Evolutionary conservation across 2,329 filamentous ascomycete species (phyloP), one percentile per base, ranked within the genome.

Genomic region (Trichoderma sp.): DNA sequence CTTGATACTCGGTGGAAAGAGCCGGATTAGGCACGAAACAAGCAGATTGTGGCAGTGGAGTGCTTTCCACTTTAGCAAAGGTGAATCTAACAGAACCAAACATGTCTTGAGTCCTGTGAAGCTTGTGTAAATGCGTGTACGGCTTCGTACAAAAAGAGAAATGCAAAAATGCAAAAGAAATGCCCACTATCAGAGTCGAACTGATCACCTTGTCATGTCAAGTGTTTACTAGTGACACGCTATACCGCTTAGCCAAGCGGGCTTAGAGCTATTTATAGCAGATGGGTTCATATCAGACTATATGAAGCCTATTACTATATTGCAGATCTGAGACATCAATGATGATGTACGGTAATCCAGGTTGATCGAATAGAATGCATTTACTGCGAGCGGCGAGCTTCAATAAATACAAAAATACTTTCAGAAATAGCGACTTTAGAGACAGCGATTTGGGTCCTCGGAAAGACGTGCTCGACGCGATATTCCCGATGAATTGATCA

Each of bases 141-240:
- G 5, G 8, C 10, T 53, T n/a, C 27, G 8, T n/a, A 12, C 7
- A 27, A 25, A 25, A 22, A 13, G 22, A n/a, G 4, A 48, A 25
- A 5, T 9, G 15, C 8, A 1, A 39, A 27, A 63, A 17, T 10
- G 13, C 12, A 65, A 56, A 65, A 65, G 10, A n/a, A 29, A 65
- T 65, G 63, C 63, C 63, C 63, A 65, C 63, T 65, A 65, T 65
- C 63, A 65, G 63, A 65, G 63, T 65, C 63, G 63, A 65, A 65
- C 63, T 65, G 63, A 65, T 65, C 63, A 65, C 63, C 63, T 65
- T 65, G 63, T 65, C 63, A 65, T 64, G 48, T 65, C 61, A 65
- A 35, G 52, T 56, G 15, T 56, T 35, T 65, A 65, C 63, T 65
- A 65, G 63, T 65, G 63, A 65, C 63, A 65, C 63, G 63, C 63